Conservation (phyloP, 495 filamentous ascomycete genomes). For the Neurospora discreta region DNA sequence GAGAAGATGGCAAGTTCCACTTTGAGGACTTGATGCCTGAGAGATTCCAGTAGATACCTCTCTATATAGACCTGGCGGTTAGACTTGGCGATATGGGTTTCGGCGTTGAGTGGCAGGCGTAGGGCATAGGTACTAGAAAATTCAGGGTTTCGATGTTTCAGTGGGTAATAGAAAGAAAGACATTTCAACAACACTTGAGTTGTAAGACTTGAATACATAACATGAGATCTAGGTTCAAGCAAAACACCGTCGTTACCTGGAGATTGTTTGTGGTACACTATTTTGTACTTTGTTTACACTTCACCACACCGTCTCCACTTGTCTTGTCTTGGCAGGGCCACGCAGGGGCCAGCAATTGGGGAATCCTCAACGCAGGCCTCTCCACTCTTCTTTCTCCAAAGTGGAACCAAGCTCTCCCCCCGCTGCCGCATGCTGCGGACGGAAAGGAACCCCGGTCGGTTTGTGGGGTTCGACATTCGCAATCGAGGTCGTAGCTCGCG, state of each 20-base stretch:
- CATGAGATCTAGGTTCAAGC: background rate
- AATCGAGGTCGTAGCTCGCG: background rate
- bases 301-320: background rate
- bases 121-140: background rate
- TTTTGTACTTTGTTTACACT: too few relatives aligned
- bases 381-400: background rate
- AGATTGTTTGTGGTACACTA: too few relatives aligned
- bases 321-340: background rate
- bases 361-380: background rate
- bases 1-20: slow-evolving; percentile 60
- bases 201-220: background rate
- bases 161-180: background rate
- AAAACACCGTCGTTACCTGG: background rate
- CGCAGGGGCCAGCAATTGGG: background rate
- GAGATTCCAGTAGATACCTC: slow-evolving; percentile 17
- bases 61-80: background rate
- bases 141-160: background rate
- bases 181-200: background rate
- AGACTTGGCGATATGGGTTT: background rate
- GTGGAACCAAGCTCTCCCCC: background rate
- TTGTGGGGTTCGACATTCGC: background rate
- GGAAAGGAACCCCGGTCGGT: background rate
- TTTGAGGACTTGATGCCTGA: slow-evolving; percentile 45
- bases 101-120: background rate
- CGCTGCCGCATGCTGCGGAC: background rate